A percentile compares a stretch with the other conserved stretches of the same genome.
Conservation (phyloP, 2,329 filamentous ascomycete species). For the Diaporthe humulicola region DNA sequence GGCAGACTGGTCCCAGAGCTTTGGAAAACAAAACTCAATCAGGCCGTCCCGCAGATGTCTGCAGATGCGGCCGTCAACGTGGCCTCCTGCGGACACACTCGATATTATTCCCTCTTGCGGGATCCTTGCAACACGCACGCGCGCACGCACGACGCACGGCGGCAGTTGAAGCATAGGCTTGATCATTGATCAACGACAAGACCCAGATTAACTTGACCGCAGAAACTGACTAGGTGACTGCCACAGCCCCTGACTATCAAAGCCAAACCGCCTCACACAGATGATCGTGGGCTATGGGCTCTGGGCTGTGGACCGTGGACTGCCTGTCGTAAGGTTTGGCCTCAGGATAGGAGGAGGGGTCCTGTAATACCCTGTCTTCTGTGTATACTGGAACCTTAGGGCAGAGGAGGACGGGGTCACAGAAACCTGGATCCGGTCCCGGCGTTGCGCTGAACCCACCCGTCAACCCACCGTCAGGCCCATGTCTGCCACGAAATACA, state of each 20-base stretch:
- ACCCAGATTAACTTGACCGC: background rate
- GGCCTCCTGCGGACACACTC: conserved; percentile 26
- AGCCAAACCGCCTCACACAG: conserved; percentile 18
- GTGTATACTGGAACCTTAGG: background rate
- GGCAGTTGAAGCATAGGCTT: background rate
- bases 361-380: background rate
- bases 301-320: background rate
- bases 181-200: background rate
- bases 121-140: conserved; percentile 15
- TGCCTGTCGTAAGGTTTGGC: conserved; percentile 3
- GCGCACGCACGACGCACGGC: conserved; percentile 19
- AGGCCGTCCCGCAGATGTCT: conserved; percentile 23
- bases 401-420: background rate
- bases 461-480: conserved; percentile 11
- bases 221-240: background rate
- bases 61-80: conserved; percentile 26
- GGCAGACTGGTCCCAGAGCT: conserved; percentile 12
- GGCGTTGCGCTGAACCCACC: conserved; percentile 32
- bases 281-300: conserved; percentile 13
- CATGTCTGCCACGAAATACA: conserved; percentile 32
- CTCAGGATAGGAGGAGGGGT: background rate
- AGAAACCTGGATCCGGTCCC: conserved; percentile 32
- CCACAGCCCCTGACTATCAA: conserved; percentile 25
- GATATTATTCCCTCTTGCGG: conserved; percentile 28
- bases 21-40: conserved; percentile 32